Percentiles rank a stretch among this genome's conserved stretches.
These are phyloP conservation scores for Globisporangium irregulare DNA, from an alignment of 352 stramenopile genomes.

Conservation along the genomic window DNA sequence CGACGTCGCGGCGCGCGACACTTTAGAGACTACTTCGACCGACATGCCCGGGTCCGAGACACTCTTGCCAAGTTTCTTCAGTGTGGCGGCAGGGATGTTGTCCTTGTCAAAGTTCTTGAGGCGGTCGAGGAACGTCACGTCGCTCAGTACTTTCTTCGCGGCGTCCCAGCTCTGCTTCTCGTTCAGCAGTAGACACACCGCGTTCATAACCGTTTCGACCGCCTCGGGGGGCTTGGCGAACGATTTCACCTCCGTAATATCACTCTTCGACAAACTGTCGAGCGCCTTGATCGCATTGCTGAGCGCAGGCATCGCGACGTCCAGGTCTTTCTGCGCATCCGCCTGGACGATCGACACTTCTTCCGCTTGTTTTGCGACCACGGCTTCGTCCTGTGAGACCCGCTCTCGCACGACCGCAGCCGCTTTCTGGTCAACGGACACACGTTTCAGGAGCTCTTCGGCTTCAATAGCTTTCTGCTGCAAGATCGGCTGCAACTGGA, in stretches of 20 bases:
- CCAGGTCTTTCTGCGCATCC: conserved; percentile 92
- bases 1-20: conserved; percentile 76
- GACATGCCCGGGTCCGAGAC: conserved; percentile 85
- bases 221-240: conserved; percentile 91
- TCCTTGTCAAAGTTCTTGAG: conserved; percentile 94
- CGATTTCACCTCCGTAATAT: conserved; percentile 94
- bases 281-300: conserved; percentile 89
- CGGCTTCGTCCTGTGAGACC: conserved; percentile 89
- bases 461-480: conserved; percentile 89
- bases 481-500: conserved; percentile 90
- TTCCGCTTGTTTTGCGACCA: conserved; percentile 88
- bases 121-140: conserved; percentile 88
- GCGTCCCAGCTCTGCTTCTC: conserved; percentile 92
- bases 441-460: conserved; percentile 89
- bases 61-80: conserved; percentile 90
- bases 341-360: conserved; percentile 90
- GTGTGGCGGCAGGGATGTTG: conserved; percentile 84
- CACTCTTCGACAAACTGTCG: conserved; percentile 89
- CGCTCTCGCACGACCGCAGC: conserved; percentile 85
- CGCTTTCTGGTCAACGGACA: conserved; percentile 92
- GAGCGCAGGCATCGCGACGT: conserved; percentile 91
- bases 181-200: conserved; percentile 91
- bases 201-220: conserved; percentile 94
- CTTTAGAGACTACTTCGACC: conserved; percentile 88
- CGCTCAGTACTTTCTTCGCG: conserved; percentile 90